Evolutionary conservation across 768 basidiomycete genomes (phyloP).

Genomic region (Leccinum aurantiacum): DNA sequence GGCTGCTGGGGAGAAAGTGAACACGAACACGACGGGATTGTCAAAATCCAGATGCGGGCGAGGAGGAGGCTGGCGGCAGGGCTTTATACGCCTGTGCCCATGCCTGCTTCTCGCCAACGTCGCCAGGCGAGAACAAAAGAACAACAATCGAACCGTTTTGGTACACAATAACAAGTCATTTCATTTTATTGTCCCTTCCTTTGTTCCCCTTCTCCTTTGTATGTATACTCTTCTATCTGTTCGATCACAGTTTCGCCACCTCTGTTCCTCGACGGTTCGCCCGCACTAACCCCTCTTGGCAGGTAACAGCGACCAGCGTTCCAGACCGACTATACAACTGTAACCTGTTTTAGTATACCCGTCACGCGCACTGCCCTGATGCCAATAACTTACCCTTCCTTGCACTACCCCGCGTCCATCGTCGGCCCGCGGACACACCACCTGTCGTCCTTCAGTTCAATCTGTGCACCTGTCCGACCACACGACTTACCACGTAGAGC

Average conservation of each 20-base stretch:
- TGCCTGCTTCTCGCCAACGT: constrained; percentile 18
- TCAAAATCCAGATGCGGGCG: constrained; percentile 36
- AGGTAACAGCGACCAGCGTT: constrained; percentile 67
- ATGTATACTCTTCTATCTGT: constrained; percentile 12
- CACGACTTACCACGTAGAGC: constrained; percentile 63
- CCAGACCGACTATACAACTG: constrained; percentile 73
- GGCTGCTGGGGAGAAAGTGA: constrained; percentile 24
- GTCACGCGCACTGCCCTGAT: constrained; percentile 3
- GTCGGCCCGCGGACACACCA: constrained; percentile 60
- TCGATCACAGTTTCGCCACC: constrained; percentile 22
- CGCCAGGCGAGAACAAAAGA: constrained; percentile 38
- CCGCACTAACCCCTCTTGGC: constrained; percentile 79
- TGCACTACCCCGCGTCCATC: constrained; percentile 70
- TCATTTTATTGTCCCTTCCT: constrained; percentile 22
- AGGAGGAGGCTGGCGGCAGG: constrained; percentile 1
- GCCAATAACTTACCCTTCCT: constrained; percentile 55
- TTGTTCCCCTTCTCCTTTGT: constrained; percentile 23
- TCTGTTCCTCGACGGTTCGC: constrained; percentile 50
- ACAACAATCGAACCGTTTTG: constrained; percentile 23
- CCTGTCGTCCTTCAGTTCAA: constrained; percentile 38
- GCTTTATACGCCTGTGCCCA: constrained; percentile 29
- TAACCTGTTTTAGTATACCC: constrained; percentile 11
- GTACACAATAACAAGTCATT: constrained; percentile 31
- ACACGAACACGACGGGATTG: constrained; percentile 29
- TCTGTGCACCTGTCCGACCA: background rate